Conservation (phyloP, 345 rosid species). For the Boechera divaricarpa region DNA sequence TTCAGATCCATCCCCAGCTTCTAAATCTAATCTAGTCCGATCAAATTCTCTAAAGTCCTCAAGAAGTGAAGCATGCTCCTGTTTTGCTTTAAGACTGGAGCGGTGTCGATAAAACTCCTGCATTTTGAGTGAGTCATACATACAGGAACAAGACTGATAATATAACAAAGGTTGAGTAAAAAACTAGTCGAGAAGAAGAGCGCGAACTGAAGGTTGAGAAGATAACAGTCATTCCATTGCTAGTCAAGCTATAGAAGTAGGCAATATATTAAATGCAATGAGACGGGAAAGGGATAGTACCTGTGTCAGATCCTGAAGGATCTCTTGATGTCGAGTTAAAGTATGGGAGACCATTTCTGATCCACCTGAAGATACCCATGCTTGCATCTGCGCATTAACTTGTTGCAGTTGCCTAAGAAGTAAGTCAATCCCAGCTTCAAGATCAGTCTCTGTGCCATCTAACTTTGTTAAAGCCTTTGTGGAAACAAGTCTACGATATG, state of each 20-base stretch:
- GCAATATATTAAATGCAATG: not conserved
- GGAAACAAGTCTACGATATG: constrained; percentile 81
- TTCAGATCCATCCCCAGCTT: constrained; percentile 81
- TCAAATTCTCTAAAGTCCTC: constrained; percentile 98
- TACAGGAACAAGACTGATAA: not conserved
- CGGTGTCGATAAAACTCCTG: constrained; percentile 97
- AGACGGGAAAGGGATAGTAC: constrained; percentile 42
- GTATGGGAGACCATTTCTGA: constrained; percentile 99
- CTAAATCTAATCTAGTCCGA: constrained; percentile 86
- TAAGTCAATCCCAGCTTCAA: constrained; percentile 77
- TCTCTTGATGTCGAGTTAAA: constrained; percentile 95
- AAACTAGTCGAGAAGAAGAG: constrained; percentile 20
- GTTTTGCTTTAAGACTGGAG: constrained; percentile 87
- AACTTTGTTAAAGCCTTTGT: constrained; percentile 63
- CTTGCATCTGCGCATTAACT: constrained; percentile 91
- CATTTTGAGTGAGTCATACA: constrained; percentile 48
- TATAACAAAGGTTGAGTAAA: constrained; percentile 3
- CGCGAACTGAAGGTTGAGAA: not conserved
- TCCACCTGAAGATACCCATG: constrained; percentile 96
- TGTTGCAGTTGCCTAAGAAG: constrained; percentile 78
- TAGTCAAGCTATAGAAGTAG: not conserved
- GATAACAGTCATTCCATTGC: not conserved
- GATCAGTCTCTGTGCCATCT: constrained; percentile 72
- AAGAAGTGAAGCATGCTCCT: constrained; percentile 93
- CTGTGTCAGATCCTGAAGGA: constrained; percentile 91